Evolutionary conservation across 2,329 filamentous ascomycete species (phyloP), one percentile per base, ranked within the genome.

Genomic region (Mollisia scopiformis): DNA sequence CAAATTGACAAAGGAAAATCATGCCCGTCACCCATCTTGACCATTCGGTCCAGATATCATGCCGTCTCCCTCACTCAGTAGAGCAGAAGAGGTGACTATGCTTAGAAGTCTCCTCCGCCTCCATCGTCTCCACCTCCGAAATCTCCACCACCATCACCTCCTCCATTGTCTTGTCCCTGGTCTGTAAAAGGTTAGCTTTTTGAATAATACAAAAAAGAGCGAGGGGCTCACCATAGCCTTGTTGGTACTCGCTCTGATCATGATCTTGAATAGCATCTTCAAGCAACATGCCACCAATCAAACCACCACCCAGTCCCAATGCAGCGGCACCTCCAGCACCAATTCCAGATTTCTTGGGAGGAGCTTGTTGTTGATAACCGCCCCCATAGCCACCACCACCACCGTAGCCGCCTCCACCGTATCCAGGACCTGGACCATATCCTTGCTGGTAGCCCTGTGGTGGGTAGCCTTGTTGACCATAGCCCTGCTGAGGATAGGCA

Each of bases 261-360:
- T 82, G 73, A 62, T 88, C 84, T 58, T 90, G 77, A 54, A 93
- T 80, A 1, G 88, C 88, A 71, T 89, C 81, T 2, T 82, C 88
- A 31, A 96, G 75, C 69, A 96, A 64, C 63, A 86, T 84, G 58
- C 93, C 93, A 68, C 92, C 93, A 1, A 97, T 70, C 72, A 97
- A 72, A 75, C 93, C 93, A 65, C 89, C 93, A 67, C 92, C 93
- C 3, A 91, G 75, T 78, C 93, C 93, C 46, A 96, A 78, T 23
- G 91, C 91, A 8, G 88, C 86, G 55, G 88, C 92, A 51, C 91
- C 92, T 1, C 82, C 85, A 62, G 84, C 82, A n/a, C 91, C 91
- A 77, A 94, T 79, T 25, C 76, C 77, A 23, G 27, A 30, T 69
- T 79, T 80, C 62, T 78, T 80, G 59, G 78, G 76, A 27, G 72